Evolutionary conservation across 2,329 filamentous ascomycete species (phyloP).

Genomic region (Scytalidium lignicola): DNA sequence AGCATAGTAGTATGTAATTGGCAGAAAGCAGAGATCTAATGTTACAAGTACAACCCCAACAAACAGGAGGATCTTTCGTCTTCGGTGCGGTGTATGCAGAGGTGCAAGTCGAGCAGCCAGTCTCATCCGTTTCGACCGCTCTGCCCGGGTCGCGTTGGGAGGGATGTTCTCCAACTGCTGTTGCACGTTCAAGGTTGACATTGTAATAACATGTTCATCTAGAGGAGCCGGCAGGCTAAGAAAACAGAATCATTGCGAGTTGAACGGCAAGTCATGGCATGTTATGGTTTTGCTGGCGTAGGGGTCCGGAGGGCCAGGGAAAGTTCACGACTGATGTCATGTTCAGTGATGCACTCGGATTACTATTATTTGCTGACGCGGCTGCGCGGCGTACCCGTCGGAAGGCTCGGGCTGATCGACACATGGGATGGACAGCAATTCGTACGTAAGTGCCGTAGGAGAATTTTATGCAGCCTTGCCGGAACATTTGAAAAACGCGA

Average conservation of each 20-base stretch:
- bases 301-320: not conserved
- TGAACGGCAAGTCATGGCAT: not conserved
- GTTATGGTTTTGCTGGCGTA: not conserved
- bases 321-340: not conserved
- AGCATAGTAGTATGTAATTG: constrained; percentile 23
- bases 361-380: not conserved
- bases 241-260: not conserved
- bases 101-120: constrained; percentile 13
- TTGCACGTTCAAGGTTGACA: not conserved
- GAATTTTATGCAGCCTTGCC: not conserved
- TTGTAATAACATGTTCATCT: not conserved
- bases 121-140: not conserved
- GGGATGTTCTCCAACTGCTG: not conserved
- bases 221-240: not conserved
- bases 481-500: not conserved
- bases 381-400: not conserved
- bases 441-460: too few species aligned
- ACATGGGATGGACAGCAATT: too few species aligned
- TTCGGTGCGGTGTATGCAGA: constrained; percentile 20
- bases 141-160: not conserved
- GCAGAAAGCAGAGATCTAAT: constrained; percentile 19
- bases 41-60: constrained; percentile 12
- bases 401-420: not conserved
- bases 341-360: not conserved
- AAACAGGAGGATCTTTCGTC: constrained; percentile 11